These are phyloP conservation scores for Chenopodium berlandieri DNA, from an alignment of 148 eudicot species.

Conservation along the genomic window DNA sequence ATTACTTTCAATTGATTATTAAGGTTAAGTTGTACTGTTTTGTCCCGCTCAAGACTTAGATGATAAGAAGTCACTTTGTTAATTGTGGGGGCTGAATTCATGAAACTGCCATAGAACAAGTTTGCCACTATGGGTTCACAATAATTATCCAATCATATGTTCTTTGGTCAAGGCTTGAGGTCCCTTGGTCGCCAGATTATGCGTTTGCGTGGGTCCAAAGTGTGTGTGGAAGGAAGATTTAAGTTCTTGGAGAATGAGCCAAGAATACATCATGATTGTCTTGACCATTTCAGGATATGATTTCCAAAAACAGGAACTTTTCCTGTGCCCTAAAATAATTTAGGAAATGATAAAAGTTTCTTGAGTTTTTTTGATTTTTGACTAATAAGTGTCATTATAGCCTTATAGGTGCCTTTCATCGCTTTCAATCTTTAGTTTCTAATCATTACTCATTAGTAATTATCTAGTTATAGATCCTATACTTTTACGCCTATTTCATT, in stretches of 20 bases:
- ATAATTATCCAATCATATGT: conserved; percentile 15
- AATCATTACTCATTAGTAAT: no score
- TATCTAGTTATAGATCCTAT: no score
- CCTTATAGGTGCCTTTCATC: background rate
- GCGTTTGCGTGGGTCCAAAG: conserved; percentile 8
- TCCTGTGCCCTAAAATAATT: background rate
- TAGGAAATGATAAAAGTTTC: background rate
- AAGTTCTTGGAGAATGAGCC: conserved; percentile 10
- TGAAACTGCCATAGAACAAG: background rate
- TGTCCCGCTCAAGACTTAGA: background rate
- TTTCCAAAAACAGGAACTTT: background rate
- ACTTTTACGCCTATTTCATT: no score
- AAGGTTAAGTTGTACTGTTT: background rate
- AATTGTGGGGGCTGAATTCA: background rate
- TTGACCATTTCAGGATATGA: background rate
- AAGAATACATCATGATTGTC: background rate
- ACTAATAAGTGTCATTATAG: background rate
- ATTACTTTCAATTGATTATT: background rate
- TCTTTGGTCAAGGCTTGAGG: conserved; percentile 1
- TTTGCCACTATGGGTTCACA: background rate
- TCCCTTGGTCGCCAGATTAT: background rate
- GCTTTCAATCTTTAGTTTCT: background rate
- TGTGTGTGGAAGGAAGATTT: background rate
- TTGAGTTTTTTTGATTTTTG: background rate
- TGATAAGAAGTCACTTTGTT: background rate